A percentile compares a stretch with the other conserved stretches of the same genome.
phyloP scores from a whole-genome alignment of 352 stramenopile genomes.

The Pythium volutum region DNA sequence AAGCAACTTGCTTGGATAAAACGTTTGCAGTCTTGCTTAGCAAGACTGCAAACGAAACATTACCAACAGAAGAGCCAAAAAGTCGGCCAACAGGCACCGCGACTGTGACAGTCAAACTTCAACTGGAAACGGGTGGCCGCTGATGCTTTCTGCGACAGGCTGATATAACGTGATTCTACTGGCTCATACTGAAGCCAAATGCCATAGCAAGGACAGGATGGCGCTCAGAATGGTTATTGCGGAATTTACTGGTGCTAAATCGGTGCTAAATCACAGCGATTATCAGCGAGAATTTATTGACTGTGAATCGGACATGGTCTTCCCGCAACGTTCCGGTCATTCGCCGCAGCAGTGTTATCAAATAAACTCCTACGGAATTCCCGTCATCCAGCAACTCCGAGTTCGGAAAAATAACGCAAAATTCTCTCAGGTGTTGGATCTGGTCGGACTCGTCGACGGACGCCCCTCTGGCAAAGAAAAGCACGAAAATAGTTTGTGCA shows the following conservation, averaged over 20 bases:
- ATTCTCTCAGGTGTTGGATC: too few species aligned
- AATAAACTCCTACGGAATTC: too few species aligned
- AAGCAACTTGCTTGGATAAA: too few species aligned
- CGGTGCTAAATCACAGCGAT: background rate
- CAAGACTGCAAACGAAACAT: conserved; percentile 8
- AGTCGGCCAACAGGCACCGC: background rate
- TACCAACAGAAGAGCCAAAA: conserved; percentile 6
- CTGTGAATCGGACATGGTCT: background rate
- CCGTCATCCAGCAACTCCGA: too few species aligned
- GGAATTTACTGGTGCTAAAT: background rate
- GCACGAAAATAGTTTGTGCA: conserved; percentile 13
- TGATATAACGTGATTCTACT: conserved; percentile 4
- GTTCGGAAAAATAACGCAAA: too few species aligned
- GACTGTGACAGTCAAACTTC: conserved; percentile 1
- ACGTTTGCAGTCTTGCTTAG: conserved; percentile 12
- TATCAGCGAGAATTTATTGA: background rate
- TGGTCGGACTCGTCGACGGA: too few species aligned
- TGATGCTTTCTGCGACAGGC: conserved; percentile 20
- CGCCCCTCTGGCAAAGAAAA: background rate
- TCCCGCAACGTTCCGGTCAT: conserved; percentile 16
- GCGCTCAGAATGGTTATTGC: background rate
- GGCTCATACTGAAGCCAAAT: background rate
- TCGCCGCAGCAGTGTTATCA: background rate
- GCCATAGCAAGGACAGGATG: background rate
- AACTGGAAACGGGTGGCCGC: conserved; percentile 7